A percentile compares a stretch with the other conserved stretches of the same genome.
phyloP scores from a whole-genome alignment of 441 rosid genomes.

The Cnidoscolus chayamansa region DNA sequence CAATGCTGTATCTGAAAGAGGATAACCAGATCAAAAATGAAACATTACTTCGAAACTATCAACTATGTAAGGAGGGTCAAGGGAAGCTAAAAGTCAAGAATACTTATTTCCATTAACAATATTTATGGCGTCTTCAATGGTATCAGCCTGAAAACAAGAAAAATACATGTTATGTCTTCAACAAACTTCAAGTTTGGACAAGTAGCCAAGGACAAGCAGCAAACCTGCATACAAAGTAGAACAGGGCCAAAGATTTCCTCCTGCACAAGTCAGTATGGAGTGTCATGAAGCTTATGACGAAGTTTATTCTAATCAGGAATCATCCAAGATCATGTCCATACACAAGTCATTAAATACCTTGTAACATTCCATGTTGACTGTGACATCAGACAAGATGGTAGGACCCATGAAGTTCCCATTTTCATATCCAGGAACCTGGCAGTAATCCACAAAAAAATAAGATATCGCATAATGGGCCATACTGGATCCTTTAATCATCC shows the following conservation, averaged over 20 bases:
- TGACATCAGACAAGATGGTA: conserved; percentile 73
- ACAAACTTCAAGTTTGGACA: neutral
- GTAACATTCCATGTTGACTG: conserved; percentile 84
- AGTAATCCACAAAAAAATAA: neutral
- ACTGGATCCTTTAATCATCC: conserved; percentile 7
- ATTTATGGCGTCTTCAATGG: conserved; percentile 75
- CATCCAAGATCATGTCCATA: neutral
- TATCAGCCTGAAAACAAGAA: conserved; percentile 47
- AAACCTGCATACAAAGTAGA: conserved; percentile 84
- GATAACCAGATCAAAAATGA: neutral
- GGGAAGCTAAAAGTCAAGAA: conserved; percentile 13
- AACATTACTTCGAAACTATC: neutral
- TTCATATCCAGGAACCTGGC: conserved; percentile 84
- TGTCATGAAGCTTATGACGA: conserved; percentile 3
- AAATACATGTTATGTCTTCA: neutral
- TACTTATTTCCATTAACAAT: conserved; percentile 81
- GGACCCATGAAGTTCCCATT: conserved; percentile 89
- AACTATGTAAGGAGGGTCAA: neutral
- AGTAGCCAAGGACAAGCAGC: conserved; percentile 20
- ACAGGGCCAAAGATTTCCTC: conserved; percentile 94
- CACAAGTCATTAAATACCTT: conserved; percentile 43
- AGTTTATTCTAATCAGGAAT: conserved; percentile 17
- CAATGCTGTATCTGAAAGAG: conserved; percentile 58
- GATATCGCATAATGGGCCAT: conserved; percentile 1
- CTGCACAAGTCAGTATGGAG: conserved; percentile 40